A percentile compares a stretch with the other conserved stretches of the same genome.
Evolutionary conservation across 805 yeast species (phyloP).

Genomic region (Pichia manshurica): DNA sequence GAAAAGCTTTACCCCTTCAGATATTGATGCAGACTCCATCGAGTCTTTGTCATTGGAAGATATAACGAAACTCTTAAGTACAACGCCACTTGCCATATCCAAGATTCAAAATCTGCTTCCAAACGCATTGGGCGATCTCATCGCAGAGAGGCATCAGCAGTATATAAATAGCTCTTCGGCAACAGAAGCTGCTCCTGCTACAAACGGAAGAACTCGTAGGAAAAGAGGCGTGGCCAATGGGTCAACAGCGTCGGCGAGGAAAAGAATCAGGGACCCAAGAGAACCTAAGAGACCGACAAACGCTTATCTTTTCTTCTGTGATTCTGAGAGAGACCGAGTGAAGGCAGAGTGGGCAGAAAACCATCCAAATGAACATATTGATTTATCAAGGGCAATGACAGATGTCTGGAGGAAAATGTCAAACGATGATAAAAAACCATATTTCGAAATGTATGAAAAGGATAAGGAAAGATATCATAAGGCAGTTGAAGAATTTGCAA

Average conservation of each 20-base stretch:
- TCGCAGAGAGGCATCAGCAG: constrained; percentile 12
- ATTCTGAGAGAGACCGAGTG: constrained; percentile 70
- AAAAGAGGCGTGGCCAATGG: constrained; percentile 18
- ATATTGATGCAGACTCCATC: constrained; percentile 25
- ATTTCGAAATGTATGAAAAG: constrained; percentile 66
- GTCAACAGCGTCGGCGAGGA: constrained; percentile 22
- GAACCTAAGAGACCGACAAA: constrained; percentile 87
- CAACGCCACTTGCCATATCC: constrained; percentile 24
- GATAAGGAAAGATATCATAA: constrained; percentile 69
- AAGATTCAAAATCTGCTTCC: constrained; percentile 10
- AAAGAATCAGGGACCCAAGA: constrained; percentile 64
- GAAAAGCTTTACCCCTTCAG: constrained; percentile 20
- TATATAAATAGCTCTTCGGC: constrained; percentile 1
- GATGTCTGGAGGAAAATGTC: constrained; percentile 79
- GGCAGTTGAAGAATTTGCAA: constrained; percentile 52
- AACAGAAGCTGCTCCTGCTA: not conserved
- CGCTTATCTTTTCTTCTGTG: constrained; percentile 85
- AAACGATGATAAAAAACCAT: constrained; percentile 67
- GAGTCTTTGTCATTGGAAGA: constrained; percentile 26
- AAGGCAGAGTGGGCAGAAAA: constrained; percentile 50
- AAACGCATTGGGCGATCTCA: constrained; percentile 10
- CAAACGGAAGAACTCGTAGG: constrained; percentile 8
- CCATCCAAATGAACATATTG: constrained; percentile 48
- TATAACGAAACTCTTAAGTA: constrained; percentile 23
- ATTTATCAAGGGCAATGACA: constrained; percentile 71